phyloP scores from a whole-genome alignment of 1,284 basidiomycete genomes.

The Earliella scabrosa region DNA sequence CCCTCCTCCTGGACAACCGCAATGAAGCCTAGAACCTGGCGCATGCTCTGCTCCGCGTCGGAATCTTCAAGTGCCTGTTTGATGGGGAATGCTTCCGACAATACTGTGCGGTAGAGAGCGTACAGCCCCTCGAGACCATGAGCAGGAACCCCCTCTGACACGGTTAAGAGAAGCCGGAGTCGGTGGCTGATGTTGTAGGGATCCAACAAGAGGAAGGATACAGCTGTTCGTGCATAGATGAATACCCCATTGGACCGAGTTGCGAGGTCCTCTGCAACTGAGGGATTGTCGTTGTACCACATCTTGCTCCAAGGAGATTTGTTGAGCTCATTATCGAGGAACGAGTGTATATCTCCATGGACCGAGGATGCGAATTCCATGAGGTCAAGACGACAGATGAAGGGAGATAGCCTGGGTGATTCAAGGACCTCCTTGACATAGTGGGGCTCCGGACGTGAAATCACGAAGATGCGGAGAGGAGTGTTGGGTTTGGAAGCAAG shows the following conservation, averaged over 20 bases:
- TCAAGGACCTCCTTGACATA: slow-evolving; percentile 10
- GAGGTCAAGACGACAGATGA: slow-evolving; percentile 8
- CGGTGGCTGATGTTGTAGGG: slow-evolving; percentile 7
- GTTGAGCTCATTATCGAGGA: slow-evolving; percentile 2
- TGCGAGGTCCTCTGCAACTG: neutral
- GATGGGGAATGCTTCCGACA: slow-evolving; percentile 13
- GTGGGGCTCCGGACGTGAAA: slow-evolving; percentile 16
- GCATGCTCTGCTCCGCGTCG: neutral
- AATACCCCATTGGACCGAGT: slow-evolving; percentile 11
- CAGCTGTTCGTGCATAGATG: slow-evolving; percentile 11
- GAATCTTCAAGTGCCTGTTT: neutral
- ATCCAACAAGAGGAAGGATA: slow-evolving; percentile 7
- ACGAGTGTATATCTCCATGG: slow-evolving; percentile 13
- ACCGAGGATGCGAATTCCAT: slow-evolving; percentile 9
- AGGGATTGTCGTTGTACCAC: neutral
- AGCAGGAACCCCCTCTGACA: no score
- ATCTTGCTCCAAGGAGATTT: neutral
- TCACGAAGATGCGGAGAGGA: slow-evolving; percentile 23
- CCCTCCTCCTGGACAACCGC: slow-evolving; percentile 4
- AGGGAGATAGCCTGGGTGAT: neutral
- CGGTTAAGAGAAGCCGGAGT: slow-evolving; percentile 3
- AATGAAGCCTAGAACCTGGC: slow-evolving; percentile 9
- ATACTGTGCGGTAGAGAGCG: slow-evolving; percentile 14
- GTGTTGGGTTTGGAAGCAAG: neutral
- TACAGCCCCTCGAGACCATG: slow-evolving; percentile 1